Base-by-base conservation (phyloP, 2,329 filamentous ascomycete species). In the Spiromastix sp. region DNA sequence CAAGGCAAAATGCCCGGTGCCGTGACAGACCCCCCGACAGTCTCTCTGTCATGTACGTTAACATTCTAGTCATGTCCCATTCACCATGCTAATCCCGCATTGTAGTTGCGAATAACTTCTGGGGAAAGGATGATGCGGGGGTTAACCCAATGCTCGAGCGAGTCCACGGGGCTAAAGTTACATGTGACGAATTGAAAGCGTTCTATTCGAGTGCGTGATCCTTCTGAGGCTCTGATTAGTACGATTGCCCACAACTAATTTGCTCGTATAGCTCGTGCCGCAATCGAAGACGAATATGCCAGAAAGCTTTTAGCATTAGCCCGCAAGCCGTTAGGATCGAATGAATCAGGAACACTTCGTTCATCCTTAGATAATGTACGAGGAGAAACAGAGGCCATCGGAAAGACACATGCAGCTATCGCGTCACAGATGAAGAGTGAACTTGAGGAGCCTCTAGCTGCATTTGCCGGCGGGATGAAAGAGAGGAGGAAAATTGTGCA, bases 111-210 rank as follows among this genome's bases (percentile, higher is more conserved):
- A 98, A 98, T 67, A 98, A 98, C 60, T 98, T 98, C 63, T 98
- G 91, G 91, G 91, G 91, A 45, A 96, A 93, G 70, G 89, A 96
- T 59, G 91, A 98, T 70, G 91, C 89, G 34, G 93, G 91, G 56
- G 87, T 98, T 53, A 72, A 72, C 30, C 93, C 91, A 39, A 75
- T 98, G 53, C 72, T 98, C 19, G 85, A 89, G 59, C 89, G 91
- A 54, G 93, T 98, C 85, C 81, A 85, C 55, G 81, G 79, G 60
- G 85, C 91, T 32, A 98, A 98, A 68, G 77, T 82, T 51, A 95
- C 91, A 17, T 87, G 81, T 57, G 93, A 98, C 61, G 91, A 98
- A 63, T 63, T 98, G 33, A 89, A 84, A 55, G 70, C 80, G 7
- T 98, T 98, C 64, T 98, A 98, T 60, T 77, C 71, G 43, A 73